Base-by-base conservation (phyloP, 1,284 basidiomycete genomes). In the Meripilus lineatus region DNA sequence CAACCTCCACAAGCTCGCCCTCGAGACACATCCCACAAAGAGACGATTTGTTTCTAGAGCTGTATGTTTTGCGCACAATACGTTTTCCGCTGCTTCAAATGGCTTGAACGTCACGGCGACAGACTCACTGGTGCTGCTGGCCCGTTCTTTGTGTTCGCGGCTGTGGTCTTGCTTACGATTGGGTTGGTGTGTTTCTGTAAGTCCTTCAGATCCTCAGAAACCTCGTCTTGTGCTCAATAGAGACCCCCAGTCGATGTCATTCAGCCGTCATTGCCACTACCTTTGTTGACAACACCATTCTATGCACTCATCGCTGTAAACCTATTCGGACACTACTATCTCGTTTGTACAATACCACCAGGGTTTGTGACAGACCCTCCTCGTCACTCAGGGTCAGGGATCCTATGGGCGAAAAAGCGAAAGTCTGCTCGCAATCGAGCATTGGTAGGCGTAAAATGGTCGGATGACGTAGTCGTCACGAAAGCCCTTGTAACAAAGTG, bases 41-140 rank as follows among this genome's bases (percentile, higher is more conserved):
- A n/a, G n/a, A n/a, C n/a, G n/a, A n/a, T n/a, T n/a, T n/a, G 20
- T 38, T 28, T 23, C 5, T 36, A 28, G 6, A 17, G 36, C 8
- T 14, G 15, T 13, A 59, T 59, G 57, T 44, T 54, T 36, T 58
- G 54, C 45, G 56, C 57, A 11, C 43, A 49, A 41, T 48, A 50
- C 11, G 89, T 96, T 40, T 95, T 95, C 57, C 74, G 80, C 41
- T 93, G 89, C 68, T 96, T 94, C 70, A 89, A 82, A 61, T 69
- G 73, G 18, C 65, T 95, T 23, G 93, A 97, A 67, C 68, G 79
- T 37, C 66, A 70, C 37, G 91, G 80, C 4, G 92, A 96, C 64
- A 73, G 75, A 57, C 53, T 95, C 32, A 96, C 92, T 0, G 92
- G 93, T 46, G 83, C 86, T 40, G 93, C 91, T 13, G 94, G 95